These are phyloP conservation scores for Entrophospora sp. DNA, from an alignment of 192 early-diverging fungal species.

Conservation along the genomic window DNA sequence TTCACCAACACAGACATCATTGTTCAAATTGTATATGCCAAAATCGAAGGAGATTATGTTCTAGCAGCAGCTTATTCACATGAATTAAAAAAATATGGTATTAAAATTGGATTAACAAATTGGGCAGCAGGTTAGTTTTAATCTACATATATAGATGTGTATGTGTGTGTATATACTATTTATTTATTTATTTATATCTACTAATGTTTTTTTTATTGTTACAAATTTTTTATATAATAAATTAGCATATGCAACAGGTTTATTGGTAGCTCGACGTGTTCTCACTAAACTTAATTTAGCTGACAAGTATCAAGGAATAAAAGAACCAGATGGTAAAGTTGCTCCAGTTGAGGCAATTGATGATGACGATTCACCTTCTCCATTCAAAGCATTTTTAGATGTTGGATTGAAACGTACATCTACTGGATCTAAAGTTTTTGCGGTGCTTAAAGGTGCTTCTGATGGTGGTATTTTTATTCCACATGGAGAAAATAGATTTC, in stretches of 20 bases:
- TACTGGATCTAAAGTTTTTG: conserved; percentile 96
- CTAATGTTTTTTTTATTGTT: no score
- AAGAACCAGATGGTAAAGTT: conserved; percentile 81
- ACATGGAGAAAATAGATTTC: conserved; percentile 94
- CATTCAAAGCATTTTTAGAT: conserved; percentile 98
- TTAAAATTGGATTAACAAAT: conserved; percentile 99
- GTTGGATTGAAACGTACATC: conserved; percentile 95
- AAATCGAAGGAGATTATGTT: conserved; percentile 95
- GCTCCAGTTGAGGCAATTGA: conserved; percentile 80
- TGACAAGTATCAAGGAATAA: conserved; percentile 94
- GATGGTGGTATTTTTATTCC: conserved; percentile 98
- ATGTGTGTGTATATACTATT: no score
- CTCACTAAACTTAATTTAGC: conserved; percentile 90
- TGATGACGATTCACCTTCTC: conserved; percentile 89
- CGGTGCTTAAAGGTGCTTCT: conserved; percentile 96
- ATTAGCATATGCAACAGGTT: conserved; percentile 91
- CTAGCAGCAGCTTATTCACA: conserved; percentile 92
- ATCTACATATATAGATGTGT: no score
- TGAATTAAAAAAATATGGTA: conserved; percentile 91
- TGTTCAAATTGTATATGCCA: conserved; percentile 96
- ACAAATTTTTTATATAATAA: conserved; percentile 15
- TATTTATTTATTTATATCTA: no score
- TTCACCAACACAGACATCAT: conserved; percentile 98
- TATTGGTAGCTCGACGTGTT: conserved; percentile 91
- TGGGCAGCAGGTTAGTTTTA: conserved; percentile 82